phyloP scores from a whole-genome alignment of 1,284 basidiomycete genomes.

The Xanthoconium separans region DNA sequence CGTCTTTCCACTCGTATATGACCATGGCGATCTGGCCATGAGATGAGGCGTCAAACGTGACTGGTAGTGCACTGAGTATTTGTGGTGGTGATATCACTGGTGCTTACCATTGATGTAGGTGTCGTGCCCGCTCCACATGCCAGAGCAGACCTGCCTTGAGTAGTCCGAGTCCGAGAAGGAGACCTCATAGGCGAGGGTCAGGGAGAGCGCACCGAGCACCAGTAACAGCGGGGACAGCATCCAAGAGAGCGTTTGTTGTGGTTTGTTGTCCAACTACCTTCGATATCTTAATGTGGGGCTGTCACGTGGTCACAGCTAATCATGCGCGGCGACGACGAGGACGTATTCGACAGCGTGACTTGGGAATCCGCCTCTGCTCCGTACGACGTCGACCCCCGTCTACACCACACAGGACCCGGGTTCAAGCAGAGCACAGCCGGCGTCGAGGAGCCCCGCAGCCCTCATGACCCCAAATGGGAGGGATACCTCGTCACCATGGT shows the following conservation, averaged over 20 bases:
- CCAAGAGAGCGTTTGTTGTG: slow-evolving; percentile 28
- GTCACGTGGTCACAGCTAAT: slow-evolving; percentile 25
- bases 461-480: slow-evolving; percentile 84
- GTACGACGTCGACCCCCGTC: slow-evolving; percentile 42
- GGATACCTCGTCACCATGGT: slow-evolving; percentile 86
- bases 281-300: background rate
- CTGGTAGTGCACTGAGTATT: slow-evolving; percentile 40
- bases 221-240: slow-evolving; percentile 31
- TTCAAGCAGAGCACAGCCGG: slow-evolving; percentile 75
- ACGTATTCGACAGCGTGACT: slow-evolving; percentile 83
- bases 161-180: slow-evolving; percentile 73
- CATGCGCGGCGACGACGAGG: slow-evolving; percentile 80
- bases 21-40: slow-evolving; percentile 92
- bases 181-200: slow-evolving; percentile 56
- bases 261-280: slow-evolving; percentile 20
- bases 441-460: slow-evolving; percentile 54
- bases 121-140: slow-evolving; percentile 84
- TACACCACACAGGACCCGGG: slow-evolving; percentile 58
- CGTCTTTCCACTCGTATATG: slow-evolving; percentile 94
- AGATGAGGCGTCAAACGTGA: slow-evolving; percentile 79
- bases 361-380: slow-evolving; percentile 74
- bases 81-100: slow-evolving; percentile 1
- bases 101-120: slow-evolving; percentile 84
- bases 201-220: slow-evolving; percentile 35
- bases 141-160: slow-evolving; percentile 88